Percentiles rank a stretch among this genome's conserved stretches.
Conservation (phyloP, 2,329 filamentous ascomycete genomes). For the Lachnellula occidentalis region DNA sequence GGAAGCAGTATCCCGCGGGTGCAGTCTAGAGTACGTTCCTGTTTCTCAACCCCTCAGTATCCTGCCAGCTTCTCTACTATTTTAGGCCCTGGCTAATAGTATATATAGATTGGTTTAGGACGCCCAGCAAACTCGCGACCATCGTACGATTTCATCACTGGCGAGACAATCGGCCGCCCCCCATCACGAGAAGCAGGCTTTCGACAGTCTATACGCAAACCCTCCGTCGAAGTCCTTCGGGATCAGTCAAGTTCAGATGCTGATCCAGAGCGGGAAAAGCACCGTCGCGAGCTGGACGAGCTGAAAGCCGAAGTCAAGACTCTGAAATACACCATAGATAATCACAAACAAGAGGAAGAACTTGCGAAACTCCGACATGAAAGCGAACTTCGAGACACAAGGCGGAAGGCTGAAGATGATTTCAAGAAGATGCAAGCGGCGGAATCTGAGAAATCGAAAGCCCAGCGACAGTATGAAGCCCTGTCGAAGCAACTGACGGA, state of each 20-base stretch:
- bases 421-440: slow-evolving; percentile 61
- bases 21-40: slow-evolving; percentile 26
- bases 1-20: slow-evolving; percentile 26
- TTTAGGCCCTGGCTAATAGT: slow-evolving; percentile 1
- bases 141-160: slow-evolving; percentile 54
- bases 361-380: slow-evolving; percentile 72
- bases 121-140: slow-evolving; percentile 47
- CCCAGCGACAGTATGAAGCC: slow-evolving; percentile 44
- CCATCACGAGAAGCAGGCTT: slow-evolving; percentile 22
- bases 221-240: slow-evolving; percentile 52
- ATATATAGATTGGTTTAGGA: slow-evolving; percentile 37
- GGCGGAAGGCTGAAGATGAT: slow-evolving; percentile 78
- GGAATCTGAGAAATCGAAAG: slow-evolving; percentile 49
- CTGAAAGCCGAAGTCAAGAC: slow-evolving; percentile 86
- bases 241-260: slow-evolving; percentile 40
- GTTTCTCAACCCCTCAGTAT: neutral
- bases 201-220: slow-evolving; percentile 43
- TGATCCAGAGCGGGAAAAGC: slow-evolving; percentile 22
- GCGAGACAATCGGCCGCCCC: slow-evolving; percentile 31
- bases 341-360: slow-evolving; percentile 81
- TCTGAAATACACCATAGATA: slow-evolving; percentile 81
- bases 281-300: slow-evolving; percentile 55
- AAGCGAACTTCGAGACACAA: slow-evolving; percentile 75
- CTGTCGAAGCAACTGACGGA: slow-evolving; percentile 48
- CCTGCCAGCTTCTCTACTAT: neutral